phyloP scores from a whole-genome alignment of 1,139 yeast species.

The Zygoascus meyerae region DNA sequence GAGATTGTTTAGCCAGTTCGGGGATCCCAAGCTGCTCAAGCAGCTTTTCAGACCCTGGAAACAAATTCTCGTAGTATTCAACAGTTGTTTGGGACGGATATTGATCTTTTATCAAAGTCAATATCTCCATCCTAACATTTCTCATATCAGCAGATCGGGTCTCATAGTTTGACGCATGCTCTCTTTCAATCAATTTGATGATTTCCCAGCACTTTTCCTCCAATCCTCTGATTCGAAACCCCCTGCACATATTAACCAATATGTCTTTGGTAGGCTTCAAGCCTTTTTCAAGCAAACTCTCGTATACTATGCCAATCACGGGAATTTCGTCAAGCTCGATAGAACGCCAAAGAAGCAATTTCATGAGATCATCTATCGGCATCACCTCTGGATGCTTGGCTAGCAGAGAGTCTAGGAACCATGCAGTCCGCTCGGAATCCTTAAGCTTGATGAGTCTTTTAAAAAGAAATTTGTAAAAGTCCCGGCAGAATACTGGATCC shows the following conservation, averaged over 20 bases:
- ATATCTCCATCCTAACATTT: conserved; percentile 20
- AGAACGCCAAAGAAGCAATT: conserved; percentile 20
- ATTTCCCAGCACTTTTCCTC: conserved; percentile 25
- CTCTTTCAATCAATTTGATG: conserved; percentile 15
- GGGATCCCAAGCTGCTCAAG: conserved; percentile 14
- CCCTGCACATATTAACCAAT: conserved; percentile 21
- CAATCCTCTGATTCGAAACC: conserved; percentile 23
- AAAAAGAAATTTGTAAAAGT: conserved; percentile 18
- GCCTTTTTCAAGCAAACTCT: conserved; percentile 20
- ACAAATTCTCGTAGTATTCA: conserved; percentile 19
- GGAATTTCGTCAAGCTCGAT: conserved; percentile 24
- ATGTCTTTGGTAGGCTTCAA: conserved; percentile 17
- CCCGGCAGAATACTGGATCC: conserved; percentile 13
- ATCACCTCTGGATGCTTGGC: conserved; percentile 9
- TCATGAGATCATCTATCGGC: conserved; percentile 12
- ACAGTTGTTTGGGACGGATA: conserved; percentile 20
- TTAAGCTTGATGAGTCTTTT: conserved; percentile 14
- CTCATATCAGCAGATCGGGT: background rate
- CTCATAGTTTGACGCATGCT: conserved; percentile 13
- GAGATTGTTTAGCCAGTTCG: conserved; percentile 4
- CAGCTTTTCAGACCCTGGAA: conserved; percentile 7
- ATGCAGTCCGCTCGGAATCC: conserved; percentile 14
- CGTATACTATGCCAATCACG: conserved; percentile 22
- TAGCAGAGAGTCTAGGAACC: conserved; percentile 19
- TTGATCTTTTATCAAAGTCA: conserved; percentile 19